Evolutionary conservation across 83 land plant genomes (phyloP).

Genomic region (Diphasiastrum complanatum): DNA sequence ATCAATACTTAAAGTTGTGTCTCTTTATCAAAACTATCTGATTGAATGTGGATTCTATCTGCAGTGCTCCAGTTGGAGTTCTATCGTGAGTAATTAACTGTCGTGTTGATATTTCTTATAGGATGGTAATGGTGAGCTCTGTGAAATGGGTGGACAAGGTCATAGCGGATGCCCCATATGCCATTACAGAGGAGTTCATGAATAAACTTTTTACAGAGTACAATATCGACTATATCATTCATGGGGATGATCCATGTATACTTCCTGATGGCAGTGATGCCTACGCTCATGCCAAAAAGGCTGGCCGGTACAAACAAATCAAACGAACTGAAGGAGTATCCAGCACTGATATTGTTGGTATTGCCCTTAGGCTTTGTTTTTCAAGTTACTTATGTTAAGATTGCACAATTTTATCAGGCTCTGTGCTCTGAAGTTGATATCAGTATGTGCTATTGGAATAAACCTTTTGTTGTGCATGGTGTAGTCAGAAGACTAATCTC

Average conservation of each 20-base stretch:
- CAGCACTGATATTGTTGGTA: slow-evolving; percentile 98
- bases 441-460: no score
- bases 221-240: slow-evolving; percentile 83
- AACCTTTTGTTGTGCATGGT: no score
- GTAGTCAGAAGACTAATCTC: no score
- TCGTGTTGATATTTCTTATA: slow-evolving; percentile 30
- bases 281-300: slow-evolving; percentile 89
- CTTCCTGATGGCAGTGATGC: slow-evolving; percentile 98
- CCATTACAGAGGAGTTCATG: slow-evolving; percentile 84
- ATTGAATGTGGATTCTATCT: no score
- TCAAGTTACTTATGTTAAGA: no score
- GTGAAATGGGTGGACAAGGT: slow-evolving; percentile 98
- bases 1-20: no score
- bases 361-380: slow-evolving; percentile 2
- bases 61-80: slow-evolving; percentile 2
- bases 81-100: slow-evolving; percentile 1
- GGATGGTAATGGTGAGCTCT: slow-evolving; percentile 83
- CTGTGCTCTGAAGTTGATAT: no score
- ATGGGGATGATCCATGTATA: slow-evolving; percentile 94
- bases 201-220: slow-evolving; percentile 68
- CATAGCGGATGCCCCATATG: slow-evolving; percentile 82
- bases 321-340: slow-evolving; percentile 95
- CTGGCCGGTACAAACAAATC: slow-evolving; percentile 92
- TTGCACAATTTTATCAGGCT: no score
- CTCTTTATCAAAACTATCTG: no score